Evolutionary conservation across 1,284 basidiomycete species (phyloP).

Genomic region (Melampsora americana): DNA sequence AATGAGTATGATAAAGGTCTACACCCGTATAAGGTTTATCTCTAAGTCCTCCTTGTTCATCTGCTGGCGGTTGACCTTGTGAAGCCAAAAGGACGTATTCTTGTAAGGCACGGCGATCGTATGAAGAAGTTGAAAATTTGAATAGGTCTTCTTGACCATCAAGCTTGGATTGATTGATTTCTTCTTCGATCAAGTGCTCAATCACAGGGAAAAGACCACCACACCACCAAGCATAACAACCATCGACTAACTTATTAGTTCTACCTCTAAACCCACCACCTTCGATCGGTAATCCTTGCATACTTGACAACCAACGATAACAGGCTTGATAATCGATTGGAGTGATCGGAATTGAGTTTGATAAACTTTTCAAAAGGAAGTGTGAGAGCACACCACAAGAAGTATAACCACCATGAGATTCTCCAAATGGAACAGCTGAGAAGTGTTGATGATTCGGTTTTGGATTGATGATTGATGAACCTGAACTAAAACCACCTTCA

Average conservation of each 20-base stretch:
- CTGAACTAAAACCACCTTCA: conserved; percentile 88
- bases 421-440: conserved; percentile 64
- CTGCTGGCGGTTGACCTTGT: conserved; percentile 44
- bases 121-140: conserved; percentile 46
- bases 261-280: conserved; percentile 88
- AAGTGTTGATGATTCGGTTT: conserved; percentile 46
- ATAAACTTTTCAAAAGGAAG: conserved; percentile 59
- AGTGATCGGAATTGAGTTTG: conserved; percentile 14
- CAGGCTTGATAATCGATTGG: conserved; percentile 12
- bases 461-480: conserved; percentile 51
- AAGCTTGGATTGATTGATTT: neutral
- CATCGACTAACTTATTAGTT: conserved; percentile 97
- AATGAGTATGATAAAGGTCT: conserved; percentile 87
- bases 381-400: conserved; percentile 85
- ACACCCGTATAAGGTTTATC: conserved; percentile 53
- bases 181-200: conserved; percentile 62
- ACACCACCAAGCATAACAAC: conserved; percentile 98
- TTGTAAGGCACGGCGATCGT: conserved; percentile 51
- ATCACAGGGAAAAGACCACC: conserved; percentile 80
- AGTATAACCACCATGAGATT: conserved; percentile 96
- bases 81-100: conserved; percentile 54
- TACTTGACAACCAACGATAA: conserved; percentile 7
- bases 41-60: conserved; percentile 24
- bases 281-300: conserved; percentile 81
- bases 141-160: conserved; percentile 7